These are phyloP conservation scores for Pogostemon cablin DNA, from an alignment of 257 asterid species.

Conservation along the genomic window DNA sequence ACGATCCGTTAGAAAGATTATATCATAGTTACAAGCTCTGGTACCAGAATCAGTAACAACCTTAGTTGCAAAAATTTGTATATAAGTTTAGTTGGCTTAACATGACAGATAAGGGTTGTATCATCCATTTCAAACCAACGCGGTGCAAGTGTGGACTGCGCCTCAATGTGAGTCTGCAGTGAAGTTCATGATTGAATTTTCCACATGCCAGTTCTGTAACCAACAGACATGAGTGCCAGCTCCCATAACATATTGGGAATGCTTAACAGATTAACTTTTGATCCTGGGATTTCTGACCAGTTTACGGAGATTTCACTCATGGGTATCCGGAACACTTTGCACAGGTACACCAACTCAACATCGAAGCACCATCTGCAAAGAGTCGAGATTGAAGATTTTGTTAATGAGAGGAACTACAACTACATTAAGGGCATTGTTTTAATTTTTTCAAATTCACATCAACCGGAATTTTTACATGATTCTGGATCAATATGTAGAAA, in stretches of 20 bases:
- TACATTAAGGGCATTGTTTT: no score
- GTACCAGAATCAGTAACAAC: slow-evolving; percentile 5
- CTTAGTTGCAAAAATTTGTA: slow-evolving; percentile 21
- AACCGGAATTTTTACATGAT: no score
- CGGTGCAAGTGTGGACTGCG: no score
- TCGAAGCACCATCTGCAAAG: slow-evolving; percentile 93
- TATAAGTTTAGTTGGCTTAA: slow-evolving; percentile 13
- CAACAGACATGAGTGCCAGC: slow-evolving; percentile 85
- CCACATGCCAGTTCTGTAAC: slow-evolving; percentile 90
- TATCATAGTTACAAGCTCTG: slow-evolving; percentile 18
- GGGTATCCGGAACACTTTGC: slow-evolving; percentile 70
- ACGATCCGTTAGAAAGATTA: slow-evolving; percentile 22
- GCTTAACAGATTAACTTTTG: slow-evolving; percentile 83
- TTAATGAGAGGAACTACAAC: neutral
- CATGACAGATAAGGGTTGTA: slow-evolving; percentile 20
- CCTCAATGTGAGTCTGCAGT: neutral
- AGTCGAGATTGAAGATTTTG: slow-evolving; percentile 1
- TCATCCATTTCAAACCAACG: neutral
- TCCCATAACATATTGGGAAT: slow-evolving; percentile 98
- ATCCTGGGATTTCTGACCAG: slow-evolving; percentile 94
- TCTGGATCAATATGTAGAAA: no score
- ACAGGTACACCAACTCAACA: slow-evolving; percentile 84
- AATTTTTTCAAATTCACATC: no score
- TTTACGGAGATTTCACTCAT: slow-evolving; percentile 83
- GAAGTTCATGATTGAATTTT: slow-evolving; percentile 51